Base-by-base conservation (phyloP, 257 asterid species). In the Petunia axillaris region DNA sequence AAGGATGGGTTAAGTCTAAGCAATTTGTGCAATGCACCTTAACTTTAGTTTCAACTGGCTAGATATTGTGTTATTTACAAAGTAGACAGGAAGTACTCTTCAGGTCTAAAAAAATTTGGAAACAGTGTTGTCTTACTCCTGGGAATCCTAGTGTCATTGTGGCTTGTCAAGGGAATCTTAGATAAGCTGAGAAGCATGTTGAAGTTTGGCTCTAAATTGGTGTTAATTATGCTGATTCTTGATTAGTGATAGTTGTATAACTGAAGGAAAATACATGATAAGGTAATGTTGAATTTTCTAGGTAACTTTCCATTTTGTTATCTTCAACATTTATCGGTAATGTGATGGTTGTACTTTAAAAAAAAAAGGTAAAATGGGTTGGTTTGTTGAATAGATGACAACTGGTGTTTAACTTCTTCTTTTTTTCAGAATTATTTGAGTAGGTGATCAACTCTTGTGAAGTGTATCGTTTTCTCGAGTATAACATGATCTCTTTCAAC, bases 311-410 rank as follows among this genome's bases (percentile, higher is more conserved):
- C 9, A 2, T 6, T 40, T 3, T 68, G 40, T 46, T 70, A 13
- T 53, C 60, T 25, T 71, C 25, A 43, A 71, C 77, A 71, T 41
- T 59, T 48, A 71, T 71, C 60, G 10, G 35, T 71, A 48, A 4
- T 48, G 25, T 43, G 5, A 71, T 48, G 77, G 60, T 38, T 46
- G 25, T 48, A 71, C 25, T 46, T 35, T 25, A 16, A 25, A 25
- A 25, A 25, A 25, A 25, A 25, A 48, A 41, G 60, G 44, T 71
- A 70, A 46, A 70, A 5, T 4, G 46, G 4, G 25, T 46, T 25
- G 10, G 5, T 71, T 48, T 10, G 43, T 10, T 15, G 54, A 3
- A 6, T 15, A 1, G 52, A 25, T 25, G 25, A 25, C 25, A 25
- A 25, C 25, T 25, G 25, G 25, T 25, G 25, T 25, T 25, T 25